A percentile compares a stretch with the other conserved stretches of the same genome.
Conservation (phyloP, 177 flowering plant species). For the Telopea speciosissima region DNA sequence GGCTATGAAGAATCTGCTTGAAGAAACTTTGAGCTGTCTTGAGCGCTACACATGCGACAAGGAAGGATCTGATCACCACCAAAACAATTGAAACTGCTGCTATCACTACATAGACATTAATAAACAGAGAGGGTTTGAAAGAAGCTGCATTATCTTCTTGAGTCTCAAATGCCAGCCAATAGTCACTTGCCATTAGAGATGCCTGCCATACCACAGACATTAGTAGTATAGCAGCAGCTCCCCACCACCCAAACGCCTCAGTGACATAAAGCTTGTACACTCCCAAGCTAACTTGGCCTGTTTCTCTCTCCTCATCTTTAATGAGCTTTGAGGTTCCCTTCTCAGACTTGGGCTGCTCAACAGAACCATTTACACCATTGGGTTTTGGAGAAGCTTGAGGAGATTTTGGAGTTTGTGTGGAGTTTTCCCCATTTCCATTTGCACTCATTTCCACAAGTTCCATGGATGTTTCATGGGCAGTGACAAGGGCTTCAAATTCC, state of each 20-base stretch:
- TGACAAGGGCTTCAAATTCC: constrained; percentile 73
- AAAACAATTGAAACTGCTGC: constrained; percentile 49
- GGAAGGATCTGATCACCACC: constrained; percentile 39
- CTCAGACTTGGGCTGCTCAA: constrained; percentile 26
- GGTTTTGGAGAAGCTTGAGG: constrained; percentile 22
- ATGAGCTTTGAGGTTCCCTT: constrained; percentile 61
- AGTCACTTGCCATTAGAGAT: constrained; percentile 70
- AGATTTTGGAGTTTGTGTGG: constrained; percentile 25
- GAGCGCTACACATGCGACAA: constrained; percentile 51
- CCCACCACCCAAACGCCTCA: constrained; percentile 95
- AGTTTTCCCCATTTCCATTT: constrained; percentile 10
- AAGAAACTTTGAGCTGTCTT: constrained; percentile 83
- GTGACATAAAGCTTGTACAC: constrained; percentile 79
- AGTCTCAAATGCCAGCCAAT: constrained; percentile 96
- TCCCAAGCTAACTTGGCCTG: constrained; percentile 61
- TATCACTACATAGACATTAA: constrained; percentile 51
- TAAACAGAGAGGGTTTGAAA: constrained; percentile 59
- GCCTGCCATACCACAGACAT: constrained; percentile 64
- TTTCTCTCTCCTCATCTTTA: constrained; percentile 85
- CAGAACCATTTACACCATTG: constrained; percentile 40
- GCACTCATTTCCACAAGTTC: constrained; percentile 58
- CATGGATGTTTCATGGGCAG: constrained; percentile 92
- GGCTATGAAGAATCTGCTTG: constrained; percentile 55
- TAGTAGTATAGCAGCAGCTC: constrained; percentile 39
- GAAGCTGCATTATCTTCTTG: constrained; percentile 37